Conservation (phyloP, 352 stramenopile species). For the Nothophytophthora sp. region DNA sequence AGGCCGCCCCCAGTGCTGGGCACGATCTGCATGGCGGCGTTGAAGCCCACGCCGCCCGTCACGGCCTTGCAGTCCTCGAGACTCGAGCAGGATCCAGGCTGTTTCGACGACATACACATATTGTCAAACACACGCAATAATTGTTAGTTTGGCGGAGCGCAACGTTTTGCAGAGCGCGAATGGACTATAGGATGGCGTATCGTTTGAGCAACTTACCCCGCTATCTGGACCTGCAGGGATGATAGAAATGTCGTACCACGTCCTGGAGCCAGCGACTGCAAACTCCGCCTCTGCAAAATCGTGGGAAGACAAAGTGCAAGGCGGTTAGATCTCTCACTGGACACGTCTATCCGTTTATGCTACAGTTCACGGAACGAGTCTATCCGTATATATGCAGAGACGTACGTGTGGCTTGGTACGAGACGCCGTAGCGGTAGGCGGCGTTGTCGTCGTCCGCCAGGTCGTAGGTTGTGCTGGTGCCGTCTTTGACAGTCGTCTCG, state of each 20-base stretch:
- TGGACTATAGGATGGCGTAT: no score
- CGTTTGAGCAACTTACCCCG: slow-evolving; percentile 22
- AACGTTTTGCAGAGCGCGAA: no score
- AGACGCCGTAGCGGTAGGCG: slow-evolving; percentile 29
- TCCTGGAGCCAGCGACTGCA: slow-evolving; percentile 45
- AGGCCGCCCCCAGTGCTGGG: slow-evolving; percentile 27
- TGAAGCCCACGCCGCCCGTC: slow-evolving; percentile 68
- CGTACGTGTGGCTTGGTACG: slow-evolving; percentile 34
- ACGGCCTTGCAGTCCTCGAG: slow-evolving; percentile 57
- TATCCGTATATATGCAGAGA: neutral
- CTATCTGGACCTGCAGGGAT: slow-evolving; percentile 51
- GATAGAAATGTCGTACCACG: slow-evolving; percentile 82
- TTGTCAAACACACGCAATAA: neutral
- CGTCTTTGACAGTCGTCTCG: slow-evolving; percentile 18
- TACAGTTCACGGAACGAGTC: no score
- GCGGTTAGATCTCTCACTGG: no score
- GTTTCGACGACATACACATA: no score
- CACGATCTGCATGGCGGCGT: slow-evolving; percentile 72
- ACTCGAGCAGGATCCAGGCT: slow-evolving; percentile 61
- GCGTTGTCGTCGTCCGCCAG: slow-evolving; percentile 29
- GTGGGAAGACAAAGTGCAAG: no score
- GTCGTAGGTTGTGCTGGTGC: slow-evolving; percentile 12
- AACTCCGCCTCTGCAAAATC: slow-evolving; percentile 67
- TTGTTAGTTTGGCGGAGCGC: slow-evolving; percentile 5
- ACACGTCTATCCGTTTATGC: no score